Percentiles rank a stretch among this genome's conserved stretches.
Evolutionary conservation across 2,329 filamentous ascomycete species (phyloP).

Genomic region (Calonectria pseudoreteaudii): DNA sequence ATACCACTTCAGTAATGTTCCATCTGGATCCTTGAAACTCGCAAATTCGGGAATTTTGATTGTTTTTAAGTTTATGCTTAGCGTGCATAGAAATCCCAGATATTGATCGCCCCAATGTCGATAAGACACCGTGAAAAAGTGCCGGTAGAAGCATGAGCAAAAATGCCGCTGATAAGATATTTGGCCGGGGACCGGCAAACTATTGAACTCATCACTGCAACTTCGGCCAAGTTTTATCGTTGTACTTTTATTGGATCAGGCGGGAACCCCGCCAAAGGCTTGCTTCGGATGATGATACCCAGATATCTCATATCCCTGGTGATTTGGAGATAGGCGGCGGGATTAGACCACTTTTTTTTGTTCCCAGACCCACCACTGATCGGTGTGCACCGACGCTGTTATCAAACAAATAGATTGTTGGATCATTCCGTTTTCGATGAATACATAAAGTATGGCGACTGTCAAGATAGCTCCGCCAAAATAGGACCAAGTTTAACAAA

Average conservation of each 20-base stretch:
- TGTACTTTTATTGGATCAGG: neutral
- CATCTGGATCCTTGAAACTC: neutral
- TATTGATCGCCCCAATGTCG: neutral
- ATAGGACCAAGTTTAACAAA: neutral
- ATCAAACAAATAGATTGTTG: neutral
- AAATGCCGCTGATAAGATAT: neutral
- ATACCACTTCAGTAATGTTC: neutral
- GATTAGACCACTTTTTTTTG: neutral
- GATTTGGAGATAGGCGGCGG: neutral
- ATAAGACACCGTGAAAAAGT: neutral
- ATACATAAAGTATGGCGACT: neutral
- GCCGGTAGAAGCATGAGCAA: neutral
- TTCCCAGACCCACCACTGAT: neutral
- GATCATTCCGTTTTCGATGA: neutral
- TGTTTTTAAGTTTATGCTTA: neutral
- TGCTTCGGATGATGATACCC: neutral
- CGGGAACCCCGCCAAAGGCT: neutral
- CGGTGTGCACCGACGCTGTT: neutral
- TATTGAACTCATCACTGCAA: neutral
- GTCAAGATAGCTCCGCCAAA: neutral
- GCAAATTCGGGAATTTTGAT: neutral
- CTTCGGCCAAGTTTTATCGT: neutral
- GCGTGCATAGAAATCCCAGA: neutral
- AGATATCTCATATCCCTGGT: neutral
- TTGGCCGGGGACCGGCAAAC: constrained; percentile 9